Base-by-base conservation (phyloP, 352 stramenopile species). In the Globisporangium acanthophoron region DNA sequence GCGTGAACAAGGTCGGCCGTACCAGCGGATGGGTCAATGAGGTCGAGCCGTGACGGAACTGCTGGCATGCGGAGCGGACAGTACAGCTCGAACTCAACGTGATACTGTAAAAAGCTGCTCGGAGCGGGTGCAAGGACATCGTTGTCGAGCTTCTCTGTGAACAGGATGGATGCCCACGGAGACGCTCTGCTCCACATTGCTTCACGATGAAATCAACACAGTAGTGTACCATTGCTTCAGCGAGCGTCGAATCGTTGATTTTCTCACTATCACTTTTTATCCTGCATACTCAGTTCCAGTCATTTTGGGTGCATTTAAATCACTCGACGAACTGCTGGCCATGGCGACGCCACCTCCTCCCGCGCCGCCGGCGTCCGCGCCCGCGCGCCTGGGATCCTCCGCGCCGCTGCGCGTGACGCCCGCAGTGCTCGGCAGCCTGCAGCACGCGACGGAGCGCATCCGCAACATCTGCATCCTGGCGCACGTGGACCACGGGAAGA, bases 391-490 rank as follows among this genome's bases (percentile, higher is more conserved):
- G 7, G 43, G 40, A 7, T 20, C 40, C 13, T 21, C 40, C 5
- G 27, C 45, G 56, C 37, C 52, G 41, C 39, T 73, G 21, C 71
- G 80, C 35, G 76, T 73, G 64, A 85, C 80, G 50, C 80, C 74
- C 29, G 67, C 74, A 63, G 53, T 71, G 50, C 71, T 94, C 33
- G 66, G 66, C 44, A 53, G 61, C 46, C 67, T 96, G 37, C 88
- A 96, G 69, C 74, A 76, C 54, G 64, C 73, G 58, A 85, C 81
- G 20, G 79, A 80, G 33, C 78, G 88, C 73, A 91, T 98, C 65
- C 86, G 92, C 64, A 97, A 97, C 74, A 96, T 98, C 55, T 98
- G 94, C 75, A 97, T 98, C 66, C 67, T 98, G 29, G 94, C 94
- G 35, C 79, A 98, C 69, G 92, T 98, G 20, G 96, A 99, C 81